Evolutionary conservation across 768 basidiomycete species (phyloP), one percentile per base, ranked within the genome.

Genomic region (Crepidotus variabilis): DNA sequence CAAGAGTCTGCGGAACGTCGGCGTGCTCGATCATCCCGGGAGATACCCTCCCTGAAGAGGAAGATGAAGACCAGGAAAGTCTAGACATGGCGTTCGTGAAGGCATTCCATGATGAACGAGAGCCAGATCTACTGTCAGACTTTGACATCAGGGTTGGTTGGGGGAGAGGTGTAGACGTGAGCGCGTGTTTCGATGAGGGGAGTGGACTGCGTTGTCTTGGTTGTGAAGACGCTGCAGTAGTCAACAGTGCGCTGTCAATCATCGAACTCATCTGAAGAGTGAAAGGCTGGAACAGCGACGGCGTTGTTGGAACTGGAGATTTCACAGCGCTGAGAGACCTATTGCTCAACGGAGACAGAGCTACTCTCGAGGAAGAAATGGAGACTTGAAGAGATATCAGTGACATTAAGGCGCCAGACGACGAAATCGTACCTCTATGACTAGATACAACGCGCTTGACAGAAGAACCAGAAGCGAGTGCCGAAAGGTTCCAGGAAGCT

Each of bases 11-110:
- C 1, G 61, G 58, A 9, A 39, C 56, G 28, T 56, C 48, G 28
- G 53, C 22, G 18, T 60, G 58, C 21, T 62, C 61, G 16, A 57
- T 50, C 50, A 62, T 36, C 18, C 47, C 58, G 5, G 61, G 61
- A 4, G 61, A 62, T 48, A 22, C 47, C 28, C 39, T 14, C 18
- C 39, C 39, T 5, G 39, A 43, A 43, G 36, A 34, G 47, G 54
- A 18, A 33, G 47, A 22, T 35, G 53, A 54, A 50, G 49, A 43
- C 49, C 52, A n/a, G 8, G 28, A n/a, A 39, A 35, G 11, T 22
- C 10, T 20, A 18, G 34, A 34, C 51, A 47, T 14, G 57, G 7
- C 34, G 35, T 24, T 34, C 22, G 35, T 33, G 18, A 52, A 32
- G 35, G 28, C 20, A 47, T 32, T 36, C 53, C n/a, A 43, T 16